A percentile compares a stretch with the other conserved stretches of the same genome.
Conservation (phyloP, 2,329 filamentous ascomycete genomes). For the Emmonsiellopsis sp. region DNA sequence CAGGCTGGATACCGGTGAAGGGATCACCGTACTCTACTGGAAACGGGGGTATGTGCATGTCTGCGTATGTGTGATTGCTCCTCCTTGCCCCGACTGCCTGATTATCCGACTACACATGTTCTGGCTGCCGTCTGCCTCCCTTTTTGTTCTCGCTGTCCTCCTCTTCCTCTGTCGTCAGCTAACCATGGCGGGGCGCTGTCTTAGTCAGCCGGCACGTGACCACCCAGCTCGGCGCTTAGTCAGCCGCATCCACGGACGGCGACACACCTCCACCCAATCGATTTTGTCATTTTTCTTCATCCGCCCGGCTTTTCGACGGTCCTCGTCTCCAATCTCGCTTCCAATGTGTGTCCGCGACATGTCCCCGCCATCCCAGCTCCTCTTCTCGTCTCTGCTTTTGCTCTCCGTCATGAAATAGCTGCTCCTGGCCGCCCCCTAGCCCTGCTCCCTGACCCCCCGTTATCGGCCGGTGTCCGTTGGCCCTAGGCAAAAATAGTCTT, state of each 20-base stretch:
- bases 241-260: no score
- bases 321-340: neutral
- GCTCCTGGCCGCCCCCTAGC: neutral
- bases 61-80: neutral
- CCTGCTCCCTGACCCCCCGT: neutral
- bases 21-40: neutral
- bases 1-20: neutral
- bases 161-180: neutral
- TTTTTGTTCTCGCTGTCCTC: neutral
- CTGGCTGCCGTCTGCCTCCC: neutral
- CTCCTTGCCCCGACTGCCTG: neutral
- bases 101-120: neutral
- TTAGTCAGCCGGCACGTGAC: no score
- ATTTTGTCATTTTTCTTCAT: neutral
- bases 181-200: no score
- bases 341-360: conserved; percentile 2
- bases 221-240: no score
- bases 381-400: conserved; percentile 3
- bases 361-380: neutral
- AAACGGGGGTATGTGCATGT: neutral
- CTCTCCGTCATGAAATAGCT: conserved; percentile 1
- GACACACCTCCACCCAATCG: neutral
- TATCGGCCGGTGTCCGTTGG: neutral
- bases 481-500: neutral
- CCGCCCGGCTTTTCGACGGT: neutral